Evolutionary conservation across 176 grass and related monocot genomes (phyloP).

Genomic region (Sorghum bicolor): Sorghum_bicolor_NCBIv3 NC_012870.2:1261501-1262000

Average conservation of each 20-base stretch:
- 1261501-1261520: neutral
- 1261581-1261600: neutral
- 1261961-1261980: no score
- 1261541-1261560: neutral
- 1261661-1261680: neutral
- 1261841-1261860: neutral
- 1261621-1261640: neutral
- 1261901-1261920: constrained; percentile 28
- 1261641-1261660: neutral
- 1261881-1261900: neutral
- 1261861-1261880: neutral
- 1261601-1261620: neutral
- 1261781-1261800: neutral
- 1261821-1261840: neutral
- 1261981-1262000: no score
- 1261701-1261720: neutral
- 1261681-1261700: neutral
- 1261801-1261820: neutral
- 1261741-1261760: neutral
- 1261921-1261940: no score
- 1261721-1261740: neutral
- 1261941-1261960: no score
- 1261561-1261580: neutral
- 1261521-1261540: neutral
- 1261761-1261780: neutral